These are phyloP conservation scores for Pisolithus microcarpus DNA, from an alignment of 768 basidiomycete species.

Conservation along the genomic window DNA sequence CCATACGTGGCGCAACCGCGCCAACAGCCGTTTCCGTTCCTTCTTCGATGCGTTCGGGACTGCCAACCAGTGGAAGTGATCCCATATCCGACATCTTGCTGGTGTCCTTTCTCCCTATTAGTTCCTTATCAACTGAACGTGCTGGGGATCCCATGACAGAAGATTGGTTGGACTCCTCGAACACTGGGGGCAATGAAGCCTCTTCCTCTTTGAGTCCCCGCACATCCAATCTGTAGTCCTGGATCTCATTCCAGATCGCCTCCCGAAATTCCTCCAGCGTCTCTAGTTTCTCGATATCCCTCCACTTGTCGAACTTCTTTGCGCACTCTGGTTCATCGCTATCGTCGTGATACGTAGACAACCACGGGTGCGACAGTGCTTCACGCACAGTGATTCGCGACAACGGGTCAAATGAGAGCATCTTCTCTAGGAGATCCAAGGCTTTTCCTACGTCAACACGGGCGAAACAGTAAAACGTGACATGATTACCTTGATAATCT, in stretches of 20 bases:
- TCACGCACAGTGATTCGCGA: slow-evolving; percentile 66
- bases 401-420: slow-evolving; percentile 80
- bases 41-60: slow-evolving; percentile 19
- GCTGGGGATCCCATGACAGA: slow-evolving; percentile 14
- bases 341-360: slow-evolving; percentile 81
- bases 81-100: slow-evolving; percentile 10
- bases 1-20: slow-evolving; percentile 14
- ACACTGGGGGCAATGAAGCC: slow-evolving; percentile 9
- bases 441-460: slow-evolving; percentile 39
- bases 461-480: slow-evolving; percentile 3
- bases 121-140: slow-evolving; percentile 11
- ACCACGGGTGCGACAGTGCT: slow-evolving; percentile 85
- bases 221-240: slow-evolving; percentile 82
- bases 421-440: slow-evolving; percentile 70
- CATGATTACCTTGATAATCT: slow-evolving; percentile 60
- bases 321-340: slow-evolving; percentile 81
- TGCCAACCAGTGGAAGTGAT: slow-evolving; percentile 15
- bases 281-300: slow-evolving; percentile 73
- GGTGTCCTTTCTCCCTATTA: slow-evolving; percentile 8
- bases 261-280: slow-evolving; percentile 79
- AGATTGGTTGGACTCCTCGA: slow-evolving; percentile 8
- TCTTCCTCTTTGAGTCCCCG: slow-evolving; percentile 40
- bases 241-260: slow-evolving; percentile 82
- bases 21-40: slow-evolving; percentile 15
- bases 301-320: slow-evolving; percentile 76